Evolutionary conservation across 2,329 filamentous ascomycete species (phyloP).

Genomic region (Fusarium palustre): DNA sequence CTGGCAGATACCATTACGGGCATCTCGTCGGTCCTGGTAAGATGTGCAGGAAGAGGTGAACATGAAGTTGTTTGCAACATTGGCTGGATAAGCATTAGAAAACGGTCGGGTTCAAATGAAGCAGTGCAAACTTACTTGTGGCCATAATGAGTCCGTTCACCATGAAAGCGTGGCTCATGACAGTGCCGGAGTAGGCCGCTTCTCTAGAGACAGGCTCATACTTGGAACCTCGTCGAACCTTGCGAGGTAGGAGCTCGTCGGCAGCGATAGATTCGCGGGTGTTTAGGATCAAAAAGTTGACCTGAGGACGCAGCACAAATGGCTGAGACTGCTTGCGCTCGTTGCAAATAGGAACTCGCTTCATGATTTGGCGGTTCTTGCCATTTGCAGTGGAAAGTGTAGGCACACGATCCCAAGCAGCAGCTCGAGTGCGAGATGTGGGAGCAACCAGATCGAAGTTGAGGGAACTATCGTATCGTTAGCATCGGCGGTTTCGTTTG

Average conservation of each 20-base stretch:
- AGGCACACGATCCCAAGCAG: constrained; percentile 50
- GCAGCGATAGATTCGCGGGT: constrained; percentile 15
- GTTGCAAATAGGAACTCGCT: constrained; percentile 45
- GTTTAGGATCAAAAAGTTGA: not conserved
- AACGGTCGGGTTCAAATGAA: not conserved
- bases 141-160: constrained; percentile 43
- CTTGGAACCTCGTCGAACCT: constrained; percentile 11
- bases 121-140: constrained; percentile 44
- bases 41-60: constrained; percentile 19
- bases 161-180: constrained; percentile 13
- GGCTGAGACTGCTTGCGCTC: constrained; percentile 1
- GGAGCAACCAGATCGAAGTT: constrained; percentile 35
- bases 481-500: constrained; percentile 6
- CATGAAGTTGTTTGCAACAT: constrained; percentile 44
- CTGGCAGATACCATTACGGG: constrained; percentile 20
- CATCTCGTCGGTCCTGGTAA: constrained; percentile 20
- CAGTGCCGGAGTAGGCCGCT: constrained; percentile 3
- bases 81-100: constrained; percentile 43
- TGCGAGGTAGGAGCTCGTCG: constrained; percentile 23
- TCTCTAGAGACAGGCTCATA: constrained; percentile 5
- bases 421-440: constrained; percentile 37
- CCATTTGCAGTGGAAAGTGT: constrained; percentile 44
- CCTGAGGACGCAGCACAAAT: not conserved
- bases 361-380: constrained; percentile 49
- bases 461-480: constrained; percentile 43